Conservation (phyloP, 371 early-diverging fungal genomes). For the Cladochytrium tenue region DNA sequence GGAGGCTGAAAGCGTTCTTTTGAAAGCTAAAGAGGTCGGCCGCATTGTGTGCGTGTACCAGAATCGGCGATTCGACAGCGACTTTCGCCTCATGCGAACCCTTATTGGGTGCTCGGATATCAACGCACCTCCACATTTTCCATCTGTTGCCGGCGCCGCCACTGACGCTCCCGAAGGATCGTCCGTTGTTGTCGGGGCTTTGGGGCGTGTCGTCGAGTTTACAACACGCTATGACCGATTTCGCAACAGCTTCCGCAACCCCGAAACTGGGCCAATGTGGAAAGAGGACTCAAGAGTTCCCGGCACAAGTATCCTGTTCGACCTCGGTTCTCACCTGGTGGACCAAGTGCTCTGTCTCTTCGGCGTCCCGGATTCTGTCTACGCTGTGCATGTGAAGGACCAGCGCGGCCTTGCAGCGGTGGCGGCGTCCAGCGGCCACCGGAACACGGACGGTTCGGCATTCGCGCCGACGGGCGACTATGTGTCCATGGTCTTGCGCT, state of each 20-base stretch:
- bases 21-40: conserved; percentile 57
- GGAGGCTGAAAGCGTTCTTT: conserved; percentile 62
- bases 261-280: conserved; percentile 47
- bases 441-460: conserved; percentile 55
- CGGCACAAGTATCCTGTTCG: conserved; percentile 74
- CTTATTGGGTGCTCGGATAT: conserved; percentile 64
- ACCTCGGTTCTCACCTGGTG: conserved; percentile 75
- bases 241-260: not conserved
- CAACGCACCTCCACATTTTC: conserved; percentile 13
- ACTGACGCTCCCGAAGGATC: not conserved
- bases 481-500: not conserved
- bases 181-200: not conserved
- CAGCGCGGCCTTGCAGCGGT: conserved; percentile 67
- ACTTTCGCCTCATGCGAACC: conserved; percentile 72
- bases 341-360: conserved; percentile 74
- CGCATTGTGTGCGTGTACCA: conserved; percentile 73
- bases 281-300: conserved; percentile 62
- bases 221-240: not conserved
- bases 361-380: conserved; percentile 67
- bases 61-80: conserved; percentile 81
- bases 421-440: conserved; percentile 64
- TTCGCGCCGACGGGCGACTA: not conserved
- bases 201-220: not conserved
- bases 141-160: not conserved
- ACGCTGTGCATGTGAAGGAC: conserved; percentile 61